phyloP scores from a whole-genome alignment of 129 eudicot species.

The Helichrysum umbraculigerum region DNA sequence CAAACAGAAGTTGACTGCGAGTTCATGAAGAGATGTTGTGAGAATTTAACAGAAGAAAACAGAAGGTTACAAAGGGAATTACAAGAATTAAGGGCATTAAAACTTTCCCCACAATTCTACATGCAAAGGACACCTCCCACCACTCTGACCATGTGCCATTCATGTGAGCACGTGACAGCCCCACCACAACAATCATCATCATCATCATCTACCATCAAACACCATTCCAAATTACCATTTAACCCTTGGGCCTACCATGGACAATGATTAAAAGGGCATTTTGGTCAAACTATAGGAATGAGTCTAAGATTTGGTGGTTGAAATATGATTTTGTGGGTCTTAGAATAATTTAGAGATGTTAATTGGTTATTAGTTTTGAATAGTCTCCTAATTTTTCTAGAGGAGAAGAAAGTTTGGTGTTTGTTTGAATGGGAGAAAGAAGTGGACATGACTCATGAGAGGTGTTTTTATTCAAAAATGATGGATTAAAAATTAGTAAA shows the following conservation, averaged over 20 bases:
- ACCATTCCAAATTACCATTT: conserved; percentile 24
- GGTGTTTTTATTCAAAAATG: too few species aligned
- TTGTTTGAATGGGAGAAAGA: too few species aligned
- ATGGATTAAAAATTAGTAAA: too few species aligned
- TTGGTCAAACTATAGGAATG: conserved; percentile 2
- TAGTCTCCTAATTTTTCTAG: too few species aligned
- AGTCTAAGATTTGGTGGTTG: not conserved
- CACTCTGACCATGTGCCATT: conserved; percentile 95
- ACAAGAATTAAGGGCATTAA: conserved; percentile 79
- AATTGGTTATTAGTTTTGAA: too few species aligned
- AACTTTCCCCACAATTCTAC: conserved; percentile 87
- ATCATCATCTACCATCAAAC: too few species aligned
- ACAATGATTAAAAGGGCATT: conserved; percentile 32
- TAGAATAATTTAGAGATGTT: conserved; percentile 25
- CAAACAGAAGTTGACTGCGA: conserved; percentile 97
- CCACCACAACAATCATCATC: conserved; percentile 35
- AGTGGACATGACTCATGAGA: too few species aligned
- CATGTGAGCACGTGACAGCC: conserved; percentile 88
- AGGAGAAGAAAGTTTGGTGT: too few species aligned
- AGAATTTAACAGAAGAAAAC: conserved; percentile 84
- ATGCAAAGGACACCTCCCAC: conserved; percentile 98
- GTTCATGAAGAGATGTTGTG: conserved; percentile 84
- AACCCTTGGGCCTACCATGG: conserved; percentile 64
- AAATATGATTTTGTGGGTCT: conserved; percentile 14
- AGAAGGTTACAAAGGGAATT: conserved; percentile 89